A percentile compares a stretch with the other conserved stretches of the same genome.
These are phyloP conservation scores for Debaryomycetaceae sp. DNA, from an alignment of 1,139 yeast genomes.

Conservation along the genomic window DNA sequence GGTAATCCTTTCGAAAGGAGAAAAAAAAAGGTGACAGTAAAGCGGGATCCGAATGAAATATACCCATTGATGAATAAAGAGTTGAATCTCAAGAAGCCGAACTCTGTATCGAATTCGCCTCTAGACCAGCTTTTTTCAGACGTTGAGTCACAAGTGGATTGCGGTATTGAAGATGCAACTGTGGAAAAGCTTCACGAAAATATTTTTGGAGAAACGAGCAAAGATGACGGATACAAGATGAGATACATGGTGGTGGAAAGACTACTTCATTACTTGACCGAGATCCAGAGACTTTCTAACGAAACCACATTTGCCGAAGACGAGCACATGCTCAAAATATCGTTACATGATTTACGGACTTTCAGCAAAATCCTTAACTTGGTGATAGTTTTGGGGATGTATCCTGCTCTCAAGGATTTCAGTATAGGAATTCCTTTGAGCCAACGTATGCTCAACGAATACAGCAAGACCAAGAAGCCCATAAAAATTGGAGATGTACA, in stretches of 20 bases:
- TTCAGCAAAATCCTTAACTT: conserved; percentile 63
- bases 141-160: conserved; percentile 24
- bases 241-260: conserved; percentile 22
- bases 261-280: conserved; percentile 28
- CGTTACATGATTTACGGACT: conserved; percentile 78
- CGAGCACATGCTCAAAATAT: conserved; percentile 57
- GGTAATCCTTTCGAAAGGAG: conserved; percentile 33
- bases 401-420: conserved; percentile 53
- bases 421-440: conserved; percentile 66
- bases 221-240: not conserved
- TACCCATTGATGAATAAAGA: conserved; percentile 19
- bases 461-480: conserved; percentile 23
- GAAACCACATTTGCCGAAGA: conserved; percentile 16
- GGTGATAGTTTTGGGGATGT: conserved; percentile 67
- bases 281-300: conserved; percentile 35
- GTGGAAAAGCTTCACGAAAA: conserved; percentile 14
- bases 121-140: conserved; percentile 33
- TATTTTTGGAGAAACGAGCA: conserved; percentile 4
- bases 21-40: conserved; percentile 26
- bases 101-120: conserved; percentile 28
- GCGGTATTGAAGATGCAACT: conserved; percentile 22
- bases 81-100: conserved; percentile 37
- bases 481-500: conserved; percentile 18
- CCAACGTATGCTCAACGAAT: conserved; percentile 52
- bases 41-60: conserved; percentile 32